A percentile compares a stretch with the other conserved stretches of the same genome.
Conservation (phyloP, 106 monocot genomes). For the Phalaenopsis equestris region DNA sequence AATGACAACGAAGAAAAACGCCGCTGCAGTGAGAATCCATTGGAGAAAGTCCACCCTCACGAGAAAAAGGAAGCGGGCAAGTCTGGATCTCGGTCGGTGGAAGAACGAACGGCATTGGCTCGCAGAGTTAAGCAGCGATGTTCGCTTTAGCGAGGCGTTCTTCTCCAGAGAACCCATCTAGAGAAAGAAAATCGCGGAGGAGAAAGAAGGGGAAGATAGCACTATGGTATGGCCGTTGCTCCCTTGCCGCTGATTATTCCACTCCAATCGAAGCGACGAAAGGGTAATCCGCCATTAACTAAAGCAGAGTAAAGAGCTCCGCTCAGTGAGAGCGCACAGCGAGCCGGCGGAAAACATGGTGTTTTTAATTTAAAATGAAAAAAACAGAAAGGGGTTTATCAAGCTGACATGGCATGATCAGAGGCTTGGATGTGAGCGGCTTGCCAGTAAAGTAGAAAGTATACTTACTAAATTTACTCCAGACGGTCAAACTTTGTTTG, state of each 20-base stretch:
- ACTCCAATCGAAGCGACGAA: neutral
- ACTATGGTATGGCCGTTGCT: neutral
- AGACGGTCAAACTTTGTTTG: no score
- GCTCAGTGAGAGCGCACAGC: neutral
- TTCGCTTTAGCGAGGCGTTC: slow-evolving; percentile 14
- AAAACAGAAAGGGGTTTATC: neutral
- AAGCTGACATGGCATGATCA: no score
- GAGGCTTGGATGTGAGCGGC: no score
- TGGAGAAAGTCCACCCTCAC: slow-evolving; percentile 59
- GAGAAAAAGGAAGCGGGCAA: slow-evolving; percentile 50
- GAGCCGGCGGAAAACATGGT: neutral
- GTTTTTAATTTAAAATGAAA: neutral
- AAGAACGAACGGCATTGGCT: slow-evolving; percentile 13
- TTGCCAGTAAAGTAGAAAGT: no score
- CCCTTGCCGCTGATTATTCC: neutral
- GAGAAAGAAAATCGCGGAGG: neutral
- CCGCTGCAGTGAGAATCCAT: slow-evolving; percentile 33
- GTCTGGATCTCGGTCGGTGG: slow-evolving; percentile 33
- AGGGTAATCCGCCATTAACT: neutral
- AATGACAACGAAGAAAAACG: slow-evolving; percentile 55
- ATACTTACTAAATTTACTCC: no score
- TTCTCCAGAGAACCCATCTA: slow-evolving; percentile 31
- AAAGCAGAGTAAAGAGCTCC: neutral
- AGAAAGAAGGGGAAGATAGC: neutral
- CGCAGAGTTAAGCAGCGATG: slow-evolving; percentile 12